Conservation (phyloP, 768 basidiomycete species). For the Coprinopsis marcescibilis region DNA sequence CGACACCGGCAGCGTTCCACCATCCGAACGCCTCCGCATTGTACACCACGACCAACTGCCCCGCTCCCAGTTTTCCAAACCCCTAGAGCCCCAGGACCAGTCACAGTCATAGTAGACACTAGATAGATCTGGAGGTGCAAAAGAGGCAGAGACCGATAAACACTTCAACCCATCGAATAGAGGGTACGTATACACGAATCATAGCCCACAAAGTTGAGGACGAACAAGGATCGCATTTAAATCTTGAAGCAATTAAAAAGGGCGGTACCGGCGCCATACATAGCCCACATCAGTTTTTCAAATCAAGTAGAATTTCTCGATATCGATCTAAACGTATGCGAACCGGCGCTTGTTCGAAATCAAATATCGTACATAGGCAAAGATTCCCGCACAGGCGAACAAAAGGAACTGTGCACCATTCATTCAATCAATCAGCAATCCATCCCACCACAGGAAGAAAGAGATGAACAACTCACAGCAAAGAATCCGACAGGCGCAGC, state of each 20-base stretch:
- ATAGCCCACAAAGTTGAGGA: too few species aligned
- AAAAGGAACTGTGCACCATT: conserved; percentile 1
- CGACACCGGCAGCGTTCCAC: conserved; percentile 5
- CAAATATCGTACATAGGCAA: conserved; percentile 1
- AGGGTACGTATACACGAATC: too few species aligned
- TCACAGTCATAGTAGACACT: too few species aligned
- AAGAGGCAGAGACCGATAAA: too few species aligned
- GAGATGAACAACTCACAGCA: conserved; percentile 22
- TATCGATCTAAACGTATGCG: not conserved
- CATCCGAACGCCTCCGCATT: conserved; percentile 14
- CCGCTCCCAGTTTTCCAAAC: too few species aligned
- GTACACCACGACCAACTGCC: conserved; percentile 7
- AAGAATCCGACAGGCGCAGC: conserved; percentile 28
- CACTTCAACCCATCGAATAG: too few species aligned
- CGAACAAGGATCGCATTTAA: not conserved
- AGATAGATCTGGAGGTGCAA: too few species aligned
- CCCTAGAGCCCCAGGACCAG: too few species aligned
- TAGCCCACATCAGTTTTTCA: not conserved
- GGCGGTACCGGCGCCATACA: not conserved
- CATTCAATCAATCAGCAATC: not conserved
- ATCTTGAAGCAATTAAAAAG: not conserved
- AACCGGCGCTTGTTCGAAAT: not conserved
- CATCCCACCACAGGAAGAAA: not conserved
- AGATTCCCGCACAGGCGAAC: not conserved
- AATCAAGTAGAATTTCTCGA: not conserved